These are phyloP conservation scores for Candida mattraensis DNA, from an alignment of 805 yeast species.

Conservation along the genomic window DNA sequence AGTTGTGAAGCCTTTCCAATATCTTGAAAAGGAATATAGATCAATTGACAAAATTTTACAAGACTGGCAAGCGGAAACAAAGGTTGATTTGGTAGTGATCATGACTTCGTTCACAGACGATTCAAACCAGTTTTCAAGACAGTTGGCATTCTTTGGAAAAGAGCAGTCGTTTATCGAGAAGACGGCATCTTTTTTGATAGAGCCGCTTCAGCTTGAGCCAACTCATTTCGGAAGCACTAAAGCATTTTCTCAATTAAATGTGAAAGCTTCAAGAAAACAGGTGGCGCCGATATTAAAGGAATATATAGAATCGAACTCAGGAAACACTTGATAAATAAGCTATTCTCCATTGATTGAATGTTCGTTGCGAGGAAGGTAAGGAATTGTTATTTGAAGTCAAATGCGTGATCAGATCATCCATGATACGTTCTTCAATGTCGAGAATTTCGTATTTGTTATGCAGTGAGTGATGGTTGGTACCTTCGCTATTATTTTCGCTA, in stretches of 20 bases:
- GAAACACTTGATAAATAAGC: slow-evolving; percentile 26
- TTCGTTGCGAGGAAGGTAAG: slow-evolving; percentile 35
- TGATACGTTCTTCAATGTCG: slow-evolving; percentile 40
- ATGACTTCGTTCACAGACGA: slow-evolving; percentile 46
- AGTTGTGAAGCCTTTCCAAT: slow-evolving; percentile 58
- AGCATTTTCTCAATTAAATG: slow-evolving; percentile 37
- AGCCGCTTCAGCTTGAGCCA: slow-evolving; percentile 28
- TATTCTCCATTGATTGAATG: slow-evolving; percentile 31
- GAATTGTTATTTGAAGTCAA: slow-evolving; percentile 30
- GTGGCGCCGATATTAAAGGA: slow-evolving; percentile 63
- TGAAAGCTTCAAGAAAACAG: slow-evolving; percentile 77
- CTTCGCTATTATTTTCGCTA: slow-evolving; percentile 18
- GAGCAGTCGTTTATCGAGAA: slow-evolving; percentile 13
- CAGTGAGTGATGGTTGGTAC: slow-evolving; percentile 10
- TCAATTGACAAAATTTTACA: slow-evolving; percentile 19
- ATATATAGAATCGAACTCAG: slow-evolving; percentile 8
- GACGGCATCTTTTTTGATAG: slow-evolving; percentile 17
- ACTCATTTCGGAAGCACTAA: slow-evolving; percentile 35
- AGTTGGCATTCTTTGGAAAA: slow-evolving; percentile 37
- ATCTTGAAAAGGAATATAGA: slow-evolving; percentile 39
- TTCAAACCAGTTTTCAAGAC: slow-evolving; percentile 38
- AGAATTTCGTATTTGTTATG: slow-evolving; percentile 18
- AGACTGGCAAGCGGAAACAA: slow-evolving; percentile 30
- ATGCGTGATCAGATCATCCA: slow-evolving; percentile 28
- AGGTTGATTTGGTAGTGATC: slow-evolving; percentile 42